Evolutionary conservation across 495 filamentous ascomycete species (phyloP).

Genomic region (Aspergillus biplanus): DNA sequence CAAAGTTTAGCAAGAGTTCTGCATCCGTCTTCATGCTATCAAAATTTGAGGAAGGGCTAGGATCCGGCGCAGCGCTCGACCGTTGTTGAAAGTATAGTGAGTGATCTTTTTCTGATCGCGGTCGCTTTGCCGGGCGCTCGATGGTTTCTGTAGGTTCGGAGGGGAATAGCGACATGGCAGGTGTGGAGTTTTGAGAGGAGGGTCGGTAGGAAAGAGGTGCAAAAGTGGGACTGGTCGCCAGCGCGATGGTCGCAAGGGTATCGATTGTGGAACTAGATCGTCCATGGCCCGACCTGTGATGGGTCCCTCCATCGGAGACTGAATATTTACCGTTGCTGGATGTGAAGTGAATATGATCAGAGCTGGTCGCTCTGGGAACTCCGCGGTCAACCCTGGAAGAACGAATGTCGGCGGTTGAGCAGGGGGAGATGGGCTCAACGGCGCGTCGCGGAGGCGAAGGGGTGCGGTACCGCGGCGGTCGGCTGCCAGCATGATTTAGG

Average conservation of each 20-base stretch:
- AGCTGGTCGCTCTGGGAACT: slow-evolving; percentile 30
- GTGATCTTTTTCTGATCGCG: slow-evolving; percentile 58
- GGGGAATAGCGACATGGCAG: slow-evolving; percentile 39
- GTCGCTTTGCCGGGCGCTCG: slow-evolving; percentile 63
- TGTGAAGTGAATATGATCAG: slow-evolving; percentile 34
- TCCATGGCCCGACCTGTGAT: slow-evolving; percentile 48
- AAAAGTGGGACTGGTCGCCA: slow-evolving; percentile 54
- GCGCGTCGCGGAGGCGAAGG: slow-evolving; percentile 59
- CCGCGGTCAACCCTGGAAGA: slow-evolving; percentile 40
- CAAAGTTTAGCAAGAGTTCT: slow-evolving; percentile 55
- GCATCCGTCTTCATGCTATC: slow-evolving; percentile 58
- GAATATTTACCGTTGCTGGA: slow-evolving; percentile 27
- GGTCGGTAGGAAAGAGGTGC: slow-evolving; percentile 40
- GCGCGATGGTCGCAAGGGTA: slow-evolving; percentile 57
- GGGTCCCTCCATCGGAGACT: slow-evolving; percentile 26
- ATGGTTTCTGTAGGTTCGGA: slow-evolving; percentile 30
- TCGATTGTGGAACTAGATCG: slow-evolving; percentile 56
- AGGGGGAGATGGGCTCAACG: slow-evolving; percentile 56
- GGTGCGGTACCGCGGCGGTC: slow-evolving; percentile 55
- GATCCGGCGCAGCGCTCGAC: slow-evolving; percentile 42
- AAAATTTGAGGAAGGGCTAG: slow-evolving; percentile 43
- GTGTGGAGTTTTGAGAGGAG: slow-evolving; percentile 36
- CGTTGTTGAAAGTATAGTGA: slow-evolving; percentile 47
- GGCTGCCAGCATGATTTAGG: slow-evolving; percentile 40
- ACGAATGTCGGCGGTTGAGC: slow-evolving; percentile 37